Evolutionary conservation across 2,329 filamentous ascomycete genomes (phyloP), one percentile per base, ranked within the genome.

Genomic region (Botrytis aclada): DNA sequence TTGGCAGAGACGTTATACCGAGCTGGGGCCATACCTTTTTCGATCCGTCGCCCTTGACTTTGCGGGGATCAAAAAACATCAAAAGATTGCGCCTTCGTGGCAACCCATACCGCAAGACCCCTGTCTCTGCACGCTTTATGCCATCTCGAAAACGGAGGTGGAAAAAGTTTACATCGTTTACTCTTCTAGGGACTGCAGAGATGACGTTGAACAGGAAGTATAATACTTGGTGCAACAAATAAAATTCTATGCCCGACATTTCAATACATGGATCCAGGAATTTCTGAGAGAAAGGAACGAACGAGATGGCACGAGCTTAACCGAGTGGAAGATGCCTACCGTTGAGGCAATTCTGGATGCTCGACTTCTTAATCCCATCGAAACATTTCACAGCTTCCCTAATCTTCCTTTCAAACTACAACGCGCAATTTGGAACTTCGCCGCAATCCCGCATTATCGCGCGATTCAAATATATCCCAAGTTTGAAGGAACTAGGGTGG

Each of bases 181-280:
- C 56, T 76, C 60, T 73, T 71, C 61, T n/a, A 58, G 64, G 14
- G 62, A 56, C 18, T 37, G n/a, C 16, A 60, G 54, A 2, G 37
- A 43, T 45, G 43, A 54, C 22, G n/a, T 58, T 32, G 45, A 51
- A 1, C 12, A 47, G 22, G 25, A 60, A 56, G 56, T 47, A 8
- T 5, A 34, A 18, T 9, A 5, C 22, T n/a, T 47, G 10, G 4
- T 25, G 3, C 29, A 65, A 22, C 7, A 16, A 1, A 5, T 65
- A 0, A 63, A 70, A 9, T 20, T 8, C 8, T n/a, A 14, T 45
- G 37, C 34, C 29, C 18, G 7, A 62, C 4, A 20, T 25, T 5
- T 16, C 3, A 25, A 20, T 1, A 7, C 1, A 18, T 63, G 14
- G 16, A 32, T 45, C n/a, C 4, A 39, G 6, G 6, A 10, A 1